Percentiles rank a stretch among this genome's conserved stretches.
Conservation (phyloP, 2,329 filamentous ascomycete species). For the Coniosporium tulheliwenetii region DNA sequence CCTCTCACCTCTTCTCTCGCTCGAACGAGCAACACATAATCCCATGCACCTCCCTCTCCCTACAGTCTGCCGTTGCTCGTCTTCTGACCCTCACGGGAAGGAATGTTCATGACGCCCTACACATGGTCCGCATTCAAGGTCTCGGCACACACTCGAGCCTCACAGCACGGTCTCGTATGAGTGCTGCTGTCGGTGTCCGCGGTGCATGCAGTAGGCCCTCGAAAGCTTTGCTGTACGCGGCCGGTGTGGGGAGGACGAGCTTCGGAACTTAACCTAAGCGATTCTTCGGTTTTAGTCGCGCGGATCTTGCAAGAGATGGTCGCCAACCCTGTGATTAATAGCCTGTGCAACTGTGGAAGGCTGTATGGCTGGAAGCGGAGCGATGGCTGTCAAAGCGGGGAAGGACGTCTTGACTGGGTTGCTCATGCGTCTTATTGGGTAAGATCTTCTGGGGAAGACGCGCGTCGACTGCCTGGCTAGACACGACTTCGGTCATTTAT, state of each 20-base stretch:
- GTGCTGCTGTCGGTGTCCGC: constrained; percentile 16
- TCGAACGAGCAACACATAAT: constrained; percentile 17
- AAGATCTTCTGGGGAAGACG: constrained; percentile 60
- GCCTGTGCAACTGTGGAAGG: constrained; percentile 10
- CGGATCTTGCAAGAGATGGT: constrained; percentile 26
- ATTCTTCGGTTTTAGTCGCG: constrained; percentile 43
- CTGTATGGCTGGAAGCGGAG: constrained; percentile 1
- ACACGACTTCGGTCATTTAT: constrained; percentile 50
- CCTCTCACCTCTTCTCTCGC: constrained; percentile 2
- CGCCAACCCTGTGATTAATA: constrained; percentile 55
- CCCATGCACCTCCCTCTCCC: constrained; percentile 48
- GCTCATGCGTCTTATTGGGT: constrained; percentile 61
- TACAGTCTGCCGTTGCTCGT: constrained; percentile 53
- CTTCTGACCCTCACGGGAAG: constrained; percentile 39
- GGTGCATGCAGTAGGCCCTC: constrained; percentile 1
- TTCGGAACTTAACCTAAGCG: constrained; percentile 92
- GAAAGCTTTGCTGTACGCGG: background rate
- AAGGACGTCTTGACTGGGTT: constrained; percentile 38
- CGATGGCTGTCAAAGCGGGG: constrained; percentile 23
- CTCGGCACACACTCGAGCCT: constrained; percentile 44
- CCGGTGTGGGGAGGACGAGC: constrained; percentile 34
- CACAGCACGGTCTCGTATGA: constrained; percentile 35
- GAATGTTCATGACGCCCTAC: constrained; percentile 32
- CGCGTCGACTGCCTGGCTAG: constrained; percentile 62
- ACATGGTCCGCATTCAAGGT: constrained; percentile 7